Evolutionary conservation across 1,284 basidiomycete species (phyloP).

Genomic region (Ganoderma sinense): DNA sequence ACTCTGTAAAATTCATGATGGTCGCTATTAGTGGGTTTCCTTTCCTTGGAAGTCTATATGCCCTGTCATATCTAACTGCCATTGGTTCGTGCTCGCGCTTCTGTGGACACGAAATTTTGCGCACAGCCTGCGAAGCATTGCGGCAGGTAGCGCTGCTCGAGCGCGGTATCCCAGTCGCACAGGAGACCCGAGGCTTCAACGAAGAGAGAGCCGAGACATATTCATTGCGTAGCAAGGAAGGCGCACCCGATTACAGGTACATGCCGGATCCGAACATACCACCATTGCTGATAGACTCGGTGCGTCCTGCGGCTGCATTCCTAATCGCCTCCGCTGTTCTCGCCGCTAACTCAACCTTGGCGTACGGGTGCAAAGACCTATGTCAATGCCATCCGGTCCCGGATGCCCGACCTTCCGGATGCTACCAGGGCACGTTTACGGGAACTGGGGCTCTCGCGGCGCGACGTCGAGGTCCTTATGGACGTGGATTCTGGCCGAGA

Average conservation of each 20-base stretch:
- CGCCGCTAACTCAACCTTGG: not conserved
- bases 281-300: constrained; percentile 72
- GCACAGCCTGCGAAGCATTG: constrained; percentile 68
- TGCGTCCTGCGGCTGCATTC: constrained; percentile 33
- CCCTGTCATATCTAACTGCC: constrained; percentile 11
- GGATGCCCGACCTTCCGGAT: constrained; percentile 84
- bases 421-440: constrained; percentile 69
- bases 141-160: constrained; percentile 75
- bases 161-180: constrained; percentile 57
- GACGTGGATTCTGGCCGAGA: constrained; percentile 72
- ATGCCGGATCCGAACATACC: constrained; percentile 98
- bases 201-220: constrained; percentile 86
- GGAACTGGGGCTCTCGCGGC: constrained; percentile 57
- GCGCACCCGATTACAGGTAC: constrained; percentile 95
- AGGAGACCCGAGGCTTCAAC: constrained; percentile 94
- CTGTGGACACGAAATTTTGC: not conserved
- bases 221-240: constrained; percentile 88
- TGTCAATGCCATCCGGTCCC: constrained; percentile 58
- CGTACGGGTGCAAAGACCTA: constrained; percentile 54
- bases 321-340: not conserved
- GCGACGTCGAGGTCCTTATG: constrained; percentile 81
- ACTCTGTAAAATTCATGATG: constrained; percentile 89
- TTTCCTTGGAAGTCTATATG: not conserved
- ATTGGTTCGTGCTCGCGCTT: not conserved
- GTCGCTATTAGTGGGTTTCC: constrained; percentile 81